Conservation (phyloP, 179 eudicot species). For the Silene coronaria region DNA sequence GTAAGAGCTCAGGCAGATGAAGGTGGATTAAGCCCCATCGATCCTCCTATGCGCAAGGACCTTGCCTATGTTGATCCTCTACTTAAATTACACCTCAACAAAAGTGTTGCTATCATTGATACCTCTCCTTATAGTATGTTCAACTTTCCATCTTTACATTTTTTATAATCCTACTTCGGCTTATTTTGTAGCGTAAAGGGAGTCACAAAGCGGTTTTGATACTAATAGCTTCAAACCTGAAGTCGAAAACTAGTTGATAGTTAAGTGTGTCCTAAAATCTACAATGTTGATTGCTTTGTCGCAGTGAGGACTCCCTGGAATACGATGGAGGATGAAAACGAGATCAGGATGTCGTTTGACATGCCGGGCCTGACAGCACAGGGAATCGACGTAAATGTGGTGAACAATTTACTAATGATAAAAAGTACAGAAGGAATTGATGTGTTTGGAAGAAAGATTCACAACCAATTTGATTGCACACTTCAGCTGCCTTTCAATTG, state of each 20-base stretch:
- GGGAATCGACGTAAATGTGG: slow-evolving; percentile 24
- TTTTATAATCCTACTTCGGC: too few relatives aligned
- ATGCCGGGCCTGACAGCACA: slow-evolving; percentile 19
- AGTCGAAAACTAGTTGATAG: too few relatives aligned
- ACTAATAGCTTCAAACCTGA: too few relatives aligned
- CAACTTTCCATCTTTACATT: background rate
- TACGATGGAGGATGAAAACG: slow-evolving; percentile 18
- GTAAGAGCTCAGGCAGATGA: slow-evolving; percentile 6
- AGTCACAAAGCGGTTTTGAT: too few relatives aligned
- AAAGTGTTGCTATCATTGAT: slow-evolving; percentile 11
- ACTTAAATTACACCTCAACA: background rate
- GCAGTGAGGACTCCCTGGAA: slow-evolving; percentile 23
- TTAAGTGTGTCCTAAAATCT: too few relatives aligned
- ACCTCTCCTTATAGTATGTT: slow-evolving; percentile 11
- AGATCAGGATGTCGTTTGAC: slow-evolving; percentile 21
- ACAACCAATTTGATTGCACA: slow-evolving; percentile 23
- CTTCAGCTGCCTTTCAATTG: slow-evolving; percentile 19
- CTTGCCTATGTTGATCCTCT: slow-evolving; percentile 2
- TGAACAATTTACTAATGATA: slow-evolving; percentile 14
- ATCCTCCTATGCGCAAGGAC: slow-evolving; percentile 6
- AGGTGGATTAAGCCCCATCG: background rate
- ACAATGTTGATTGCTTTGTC: too few relatives aligned
- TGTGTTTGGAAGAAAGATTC: slow-evolving; percentile 20
- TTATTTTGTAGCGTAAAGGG: too few relatives aligned
- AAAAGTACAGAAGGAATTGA: slow-evolving; percentile 17